Base-by-base conservation (phyloP, 495 filamentous ascomycete genomes). In the Immersiella caudata region DNA sequence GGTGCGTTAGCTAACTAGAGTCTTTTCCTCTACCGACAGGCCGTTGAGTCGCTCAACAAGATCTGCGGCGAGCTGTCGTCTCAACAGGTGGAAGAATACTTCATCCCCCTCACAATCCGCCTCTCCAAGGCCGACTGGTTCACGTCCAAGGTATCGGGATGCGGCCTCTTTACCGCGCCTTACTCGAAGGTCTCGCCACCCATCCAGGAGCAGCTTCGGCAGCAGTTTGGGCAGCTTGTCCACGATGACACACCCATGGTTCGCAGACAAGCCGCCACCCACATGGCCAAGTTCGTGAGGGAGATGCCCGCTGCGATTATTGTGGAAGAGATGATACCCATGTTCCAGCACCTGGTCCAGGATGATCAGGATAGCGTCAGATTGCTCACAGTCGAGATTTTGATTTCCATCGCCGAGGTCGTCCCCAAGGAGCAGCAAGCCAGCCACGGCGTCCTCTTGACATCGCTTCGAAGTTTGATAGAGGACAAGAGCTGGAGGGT, bases 51-150 rank as follows among this genome's bases (percentile, higher is more conserved):
- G 49, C 86, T 99, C 67, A 98, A 98, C 87, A 99, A 97, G 82
- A 97, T 99, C 75, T 97, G 94, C 84, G 86, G 88, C 73, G 87
- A 97, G 75, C 85, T 99, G 40, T 95, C 92, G 35, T 84, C 92
- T 71, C 85, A 92, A 73, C 95, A 99, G 81, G 88, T 98, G 76
- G 96, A 99, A 83, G 91, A 98, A 74, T 89, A 91, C 77, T 98
- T 97, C 81, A 93, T 98, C 72, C 95, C 96, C 27, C 90, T 99
- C 70, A 91, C 91, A 62, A 87, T 97, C 73, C 91, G 95, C 70
- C 90, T 99, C 62, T 96, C 95, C 64, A 98, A 97, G 86, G 96
- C 95, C 78, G 95, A 99, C 83, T 99, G 95, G 95, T 99, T 99
- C 76, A 99, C 95, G 29, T 98, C 96, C 67, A 99, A 98, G 79